A percentile compares a stretch with the other conserved stretches of the same genome.
Evolutionary conservation across 768 basidiomycete genomes (phyloP).

Genomic region (Podaxis sp.): DNA sequence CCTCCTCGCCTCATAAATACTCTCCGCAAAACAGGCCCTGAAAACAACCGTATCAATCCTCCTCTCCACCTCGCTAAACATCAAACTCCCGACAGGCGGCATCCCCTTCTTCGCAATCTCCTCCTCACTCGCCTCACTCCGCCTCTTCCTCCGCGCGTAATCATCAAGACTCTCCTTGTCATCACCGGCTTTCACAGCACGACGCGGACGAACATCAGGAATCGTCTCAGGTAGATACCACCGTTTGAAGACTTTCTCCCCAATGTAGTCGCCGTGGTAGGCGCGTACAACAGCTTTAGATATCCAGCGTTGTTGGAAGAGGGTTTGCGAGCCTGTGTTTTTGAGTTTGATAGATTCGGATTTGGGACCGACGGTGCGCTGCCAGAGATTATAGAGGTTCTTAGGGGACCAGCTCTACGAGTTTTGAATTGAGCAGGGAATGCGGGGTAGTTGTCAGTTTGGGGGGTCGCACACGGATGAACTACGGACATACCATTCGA

Average conservation of each 20-base stretch:
- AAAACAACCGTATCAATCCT: constrained; percentile 92
- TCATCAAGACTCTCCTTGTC: constrained; percentile 46
- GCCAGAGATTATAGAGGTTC: constrained; percentile 89
- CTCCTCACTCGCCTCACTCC: constrained; percentile 42
- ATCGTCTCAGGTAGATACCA: constrained; percentile 89
- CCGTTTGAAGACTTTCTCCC: constrained; percentile 88
- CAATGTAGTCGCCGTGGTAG: constrained; percentile 94
- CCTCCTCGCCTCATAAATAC: constrained; percentile 85
- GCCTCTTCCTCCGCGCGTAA: constrained; percentile 55
- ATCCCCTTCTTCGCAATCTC: constrained; percentile 58
- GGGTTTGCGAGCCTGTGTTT: constrained; percentile 43
- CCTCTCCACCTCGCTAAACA: constrained; percentile 93
- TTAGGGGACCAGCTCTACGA: constrained; percentile 80
- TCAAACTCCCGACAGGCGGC: constrained; percentile 91
- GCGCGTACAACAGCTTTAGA: constrained; percentile 84
- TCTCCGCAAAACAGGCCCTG: constrained; percentile 80
- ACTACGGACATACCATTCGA: constrained; percentile 57
- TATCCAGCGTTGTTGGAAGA: constrained; percentile 91
- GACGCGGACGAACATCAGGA: constrained; percentile 76
- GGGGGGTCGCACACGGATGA: not conserved
- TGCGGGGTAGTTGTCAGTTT: not conserved
- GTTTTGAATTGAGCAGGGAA: not conserved
- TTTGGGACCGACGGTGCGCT: constrained; percentile 54
- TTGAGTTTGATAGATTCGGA: constrained; percentile 56
- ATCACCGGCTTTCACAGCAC: constrained; percentile 33